phyloP scores from a whole-genome alignment of 306 rosid genomes.

The Cicer pinnatifidum region DNA sequence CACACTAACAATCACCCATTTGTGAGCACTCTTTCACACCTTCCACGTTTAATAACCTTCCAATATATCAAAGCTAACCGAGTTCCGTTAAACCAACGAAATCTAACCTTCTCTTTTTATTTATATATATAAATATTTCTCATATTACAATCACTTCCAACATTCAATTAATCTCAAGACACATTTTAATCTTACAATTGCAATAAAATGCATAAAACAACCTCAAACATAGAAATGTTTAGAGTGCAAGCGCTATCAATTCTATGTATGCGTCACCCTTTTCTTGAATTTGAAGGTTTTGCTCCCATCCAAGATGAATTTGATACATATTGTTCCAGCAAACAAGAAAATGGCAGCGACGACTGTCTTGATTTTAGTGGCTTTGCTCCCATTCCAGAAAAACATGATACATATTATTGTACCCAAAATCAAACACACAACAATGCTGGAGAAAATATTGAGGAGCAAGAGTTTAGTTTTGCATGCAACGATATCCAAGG shows the following conservation, averaged over 20 bases:
- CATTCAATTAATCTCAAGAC: background rate
- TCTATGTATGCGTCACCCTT: background rate
- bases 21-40: background rate
- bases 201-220: too few relatives aligned
- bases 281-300: background rate
- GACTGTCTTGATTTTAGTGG: too few relatives aligned
- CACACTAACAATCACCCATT: too few relatives aligned
- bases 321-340: too few relatives aligned
- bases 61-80: background rate
- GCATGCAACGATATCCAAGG: slow-evolving; percentile 47
- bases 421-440: background rate
- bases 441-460: background rate
- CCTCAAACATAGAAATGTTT: background rate
- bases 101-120: background rate
- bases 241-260: slow-evolving; percentile 1
- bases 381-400: too few relatives aligned
- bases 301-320: too few relatives aligned
- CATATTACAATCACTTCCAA: background rate
- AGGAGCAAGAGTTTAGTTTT: slow-evolving; percentile 61
- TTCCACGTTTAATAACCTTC: background rate
- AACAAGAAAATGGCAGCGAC: background rate
- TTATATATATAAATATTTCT: background rate
- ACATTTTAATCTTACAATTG: background rate
- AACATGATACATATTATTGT: background rate
- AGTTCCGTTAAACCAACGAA: background rate